phyloP scores from a whole-genome alignment of 164 flowering plant genomes.

The Aristolochia fimbriata region DNA sequence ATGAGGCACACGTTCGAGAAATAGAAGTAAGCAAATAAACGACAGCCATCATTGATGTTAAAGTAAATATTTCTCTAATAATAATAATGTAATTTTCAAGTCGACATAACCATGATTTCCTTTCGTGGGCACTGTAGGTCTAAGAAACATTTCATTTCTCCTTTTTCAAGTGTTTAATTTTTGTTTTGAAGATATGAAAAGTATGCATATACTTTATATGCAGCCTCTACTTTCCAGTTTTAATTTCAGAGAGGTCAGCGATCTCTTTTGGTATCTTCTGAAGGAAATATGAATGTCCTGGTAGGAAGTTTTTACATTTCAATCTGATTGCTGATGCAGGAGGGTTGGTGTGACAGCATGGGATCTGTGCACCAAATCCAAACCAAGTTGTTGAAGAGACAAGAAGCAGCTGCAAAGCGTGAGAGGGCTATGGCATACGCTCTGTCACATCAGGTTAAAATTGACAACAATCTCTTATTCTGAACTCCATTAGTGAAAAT shows the following conservation, averaged over 20 bases:
- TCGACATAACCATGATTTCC: too few relatives aligned
- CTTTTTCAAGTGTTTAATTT: background rate
- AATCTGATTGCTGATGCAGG: slow-evolving; percentile 35
- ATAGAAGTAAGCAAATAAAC: slow-evolving; percentile 49
- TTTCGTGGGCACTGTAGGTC: too few relatives aligned
- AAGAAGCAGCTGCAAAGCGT: slow-evolving; percentile 98
- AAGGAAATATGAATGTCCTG: background rate
- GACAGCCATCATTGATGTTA: background rate
- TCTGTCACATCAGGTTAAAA: slow-evolving; percentile 77
- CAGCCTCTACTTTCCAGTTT: background rate
- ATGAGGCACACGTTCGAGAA: slow-evolving; percentile 75
- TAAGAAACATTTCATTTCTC: background rate
- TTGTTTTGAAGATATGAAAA: background rate
- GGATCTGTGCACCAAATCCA: slow-evolving; percentile 94
- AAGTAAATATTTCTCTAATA: too few relatives aligned
- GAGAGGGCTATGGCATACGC: slow-evolving; percentile 99
- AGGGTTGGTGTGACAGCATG: slow-evolving; percentile 94
- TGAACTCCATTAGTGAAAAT: too few relatives aligned
- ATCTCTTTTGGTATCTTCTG: too few relatives aligned
- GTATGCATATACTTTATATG: background rate
- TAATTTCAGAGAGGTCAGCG: too few relatives aligned
- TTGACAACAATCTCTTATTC: too few relatives aligned
- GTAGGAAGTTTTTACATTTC: background rate
- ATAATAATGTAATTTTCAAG: background rate
- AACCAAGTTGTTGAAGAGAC: slow-evolving; percentile 79